Conservation (phyloP, 257 asterid genomes). For the Nyctanthes arbortristis region DNA sequence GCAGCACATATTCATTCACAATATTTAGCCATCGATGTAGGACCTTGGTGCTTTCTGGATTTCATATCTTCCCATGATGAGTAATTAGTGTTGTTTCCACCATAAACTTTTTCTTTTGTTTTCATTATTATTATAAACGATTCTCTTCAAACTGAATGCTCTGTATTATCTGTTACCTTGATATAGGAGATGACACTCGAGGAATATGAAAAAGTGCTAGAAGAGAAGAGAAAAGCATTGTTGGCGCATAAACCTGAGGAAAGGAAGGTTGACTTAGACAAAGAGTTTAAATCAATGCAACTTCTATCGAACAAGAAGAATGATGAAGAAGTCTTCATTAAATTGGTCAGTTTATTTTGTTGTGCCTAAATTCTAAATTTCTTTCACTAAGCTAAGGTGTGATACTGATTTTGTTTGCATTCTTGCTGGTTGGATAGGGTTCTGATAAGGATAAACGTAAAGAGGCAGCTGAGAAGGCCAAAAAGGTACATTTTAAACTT, state of each 20-base stretch:
- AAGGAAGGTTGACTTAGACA: conserved; percentile 64
- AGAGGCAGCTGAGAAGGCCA: conserved; percentile 62
- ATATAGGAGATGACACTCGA: conserved; percentile 80
- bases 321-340: conserved; percentile 61
- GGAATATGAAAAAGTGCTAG: conserved; percentile 65
- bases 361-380: neutral
- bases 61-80: neutral
- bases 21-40: neutral
- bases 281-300: conserved; percentile 66
- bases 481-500: conserved; percentile 40
- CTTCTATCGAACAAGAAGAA: conserved; percentile 64
- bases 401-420: neutral
- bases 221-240: conserved; percentile 67
- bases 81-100: neutral
- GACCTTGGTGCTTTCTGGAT: neutral
- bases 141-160: neutral
- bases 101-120: neutral
- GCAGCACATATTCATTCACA: neutral
- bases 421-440: conserved; percentile 34
- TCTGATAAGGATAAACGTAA: conserved; percentile 62
- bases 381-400: too few species aligned
- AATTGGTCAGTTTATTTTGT: conserved; percentile 50
- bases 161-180: neutral
- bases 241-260: conserved; percentile 55
- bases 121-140: neutral